phyloP scores from a whole-genome alignment of 164 flowering plant genomes.

The Liquidambar formosana region DNA sequence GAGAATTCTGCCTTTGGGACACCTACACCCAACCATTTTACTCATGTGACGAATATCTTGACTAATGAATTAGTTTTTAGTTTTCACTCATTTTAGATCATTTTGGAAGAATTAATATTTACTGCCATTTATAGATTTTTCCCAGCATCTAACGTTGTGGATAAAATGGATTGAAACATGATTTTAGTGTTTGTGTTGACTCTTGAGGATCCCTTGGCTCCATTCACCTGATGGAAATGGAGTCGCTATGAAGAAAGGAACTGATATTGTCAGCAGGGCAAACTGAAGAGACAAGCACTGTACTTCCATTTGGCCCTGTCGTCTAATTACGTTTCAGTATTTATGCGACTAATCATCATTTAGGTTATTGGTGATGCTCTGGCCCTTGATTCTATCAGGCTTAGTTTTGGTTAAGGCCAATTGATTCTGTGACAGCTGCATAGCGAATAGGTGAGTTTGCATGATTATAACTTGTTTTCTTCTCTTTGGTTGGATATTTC shows the following conservation, averaged over 20 bases:
- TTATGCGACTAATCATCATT: neutral
- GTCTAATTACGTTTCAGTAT: neutral
- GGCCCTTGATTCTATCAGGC: neutral
- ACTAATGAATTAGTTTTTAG: neutral
- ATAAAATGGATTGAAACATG: neutral
- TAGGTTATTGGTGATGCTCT: neutral
- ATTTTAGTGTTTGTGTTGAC: neutral
- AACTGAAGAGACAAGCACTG: constrained; percentile 1
- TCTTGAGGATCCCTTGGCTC: neutral
- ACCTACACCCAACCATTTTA: neutral
- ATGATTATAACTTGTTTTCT: neutral
- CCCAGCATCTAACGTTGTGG: neutral
- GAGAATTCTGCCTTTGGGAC: neutral
- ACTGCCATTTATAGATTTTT: neutral
- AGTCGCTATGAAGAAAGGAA: neutral
- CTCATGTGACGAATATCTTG: neutral
- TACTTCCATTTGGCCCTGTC: constrained; percentile 6
- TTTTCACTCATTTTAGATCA: neutral
- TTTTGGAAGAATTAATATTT: neutral
- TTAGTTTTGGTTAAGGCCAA: neutral
- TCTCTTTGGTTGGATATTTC: neutral
- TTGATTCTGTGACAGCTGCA: neutral
- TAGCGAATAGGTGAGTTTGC: neutral
- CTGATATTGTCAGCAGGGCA: constrained; percentile 2
- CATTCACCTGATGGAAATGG: constrained; percentile 4